Evolutionary conservation across 345 rosid species (phyloP), one percentile per base, ranked within the genome.

Genomic region (Hypericum perforatum): DNA sequence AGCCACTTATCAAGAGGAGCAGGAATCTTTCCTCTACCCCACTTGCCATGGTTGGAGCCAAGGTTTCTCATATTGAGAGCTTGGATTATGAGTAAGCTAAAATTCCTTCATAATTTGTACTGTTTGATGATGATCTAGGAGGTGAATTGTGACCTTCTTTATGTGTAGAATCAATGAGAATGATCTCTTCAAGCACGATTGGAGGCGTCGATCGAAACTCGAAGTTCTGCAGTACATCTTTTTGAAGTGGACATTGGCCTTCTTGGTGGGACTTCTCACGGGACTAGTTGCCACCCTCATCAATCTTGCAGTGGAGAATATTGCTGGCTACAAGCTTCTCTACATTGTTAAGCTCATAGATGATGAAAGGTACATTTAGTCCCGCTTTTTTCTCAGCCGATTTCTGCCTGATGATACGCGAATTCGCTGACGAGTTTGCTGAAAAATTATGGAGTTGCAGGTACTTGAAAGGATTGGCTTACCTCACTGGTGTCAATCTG

Each of bases 131-230:
- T 59, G 44, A 44, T 11, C 16, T 41, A 0, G 32, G 37, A 15
- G 39, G 11, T 36, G 3, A 9, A 38, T 10, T 13, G 9, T 51
- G 29, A 29, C 41, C 37, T 8, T 46, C 22, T 5, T 9, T 16
- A n/a, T 14, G 54, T 67, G 67, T 79, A 90, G 97, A 74, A 86
- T 86, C 63, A 86, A 86, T 64, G 97, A 90, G 63, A 90, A 84
- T 48, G 97, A 84, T 71, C 53, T 90, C 60, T 90, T 90, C 75
- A 90, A 86, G 71, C 95, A 90, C 60, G 97, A 90, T 46, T 86
- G 97, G 97, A 82, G 97, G 68, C 80, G 83, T 63, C 76, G 97
- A 84, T 82, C 94, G 65, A 77, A 67, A 67, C 67, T 58, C 45
- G 94, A 90, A 68, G 88, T 90, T 16, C 58, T 90, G 69, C 97